These are phyloP conservation scores for Mycena pura DNA, from an alignment of 768 basidiomycete species.

Conservation along the genomic window DNA sequence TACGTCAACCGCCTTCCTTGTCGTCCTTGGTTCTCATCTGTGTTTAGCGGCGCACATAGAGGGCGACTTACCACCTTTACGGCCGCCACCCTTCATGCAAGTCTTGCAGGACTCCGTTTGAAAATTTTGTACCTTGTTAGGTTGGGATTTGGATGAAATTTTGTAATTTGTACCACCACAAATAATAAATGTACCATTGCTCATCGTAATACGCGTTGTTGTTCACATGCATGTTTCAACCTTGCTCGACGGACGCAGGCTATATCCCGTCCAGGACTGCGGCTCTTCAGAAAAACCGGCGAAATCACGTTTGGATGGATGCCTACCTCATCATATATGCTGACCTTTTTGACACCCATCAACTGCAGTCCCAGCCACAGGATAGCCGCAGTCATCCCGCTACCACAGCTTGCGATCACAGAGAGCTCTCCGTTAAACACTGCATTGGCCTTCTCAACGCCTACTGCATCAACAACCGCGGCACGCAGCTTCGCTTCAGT, in stretches of 20 bases:
- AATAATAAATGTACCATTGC: constrained; percentile 15
- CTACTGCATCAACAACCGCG: constrained; percentile 69
- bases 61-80: constrained; percentile 52
- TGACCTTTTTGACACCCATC: constrained; percentile 63
- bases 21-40: constrained; percentile 11
- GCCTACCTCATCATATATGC: constrained; percentile 92
- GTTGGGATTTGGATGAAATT: background rate
- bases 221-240: constrained; percentile 60
- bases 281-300: constrained; percentile 4
- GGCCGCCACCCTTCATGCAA: constrained; percentile 71
- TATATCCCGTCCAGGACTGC: constrained; percentile 97
- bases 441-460: constrained; percentile 57
- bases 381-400: constrained; percentile 97
- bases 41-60: constrained; percentile 58
- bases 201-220: constrained; percentile 3
- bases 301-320: background rate
- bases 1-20: constrained; percentile 34
- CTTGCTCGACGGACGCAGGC: constrained; percentile 72
- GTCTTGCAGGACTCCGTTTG: constrained; percentile 55
- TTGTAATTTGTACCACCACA: background rate
- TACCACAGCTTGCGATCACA: constrained; percentile 86
- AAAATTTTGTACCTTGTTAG: constrained; percentile 25
- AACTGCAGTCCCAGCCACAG: constrained; percentile 92
- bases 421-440: constrained; percentile 65
- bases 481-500: constrained; percentile 62